Base-by-base conservation (phyloP, 139 green algal genomes). In the Trebouxia sp. region DNA sequence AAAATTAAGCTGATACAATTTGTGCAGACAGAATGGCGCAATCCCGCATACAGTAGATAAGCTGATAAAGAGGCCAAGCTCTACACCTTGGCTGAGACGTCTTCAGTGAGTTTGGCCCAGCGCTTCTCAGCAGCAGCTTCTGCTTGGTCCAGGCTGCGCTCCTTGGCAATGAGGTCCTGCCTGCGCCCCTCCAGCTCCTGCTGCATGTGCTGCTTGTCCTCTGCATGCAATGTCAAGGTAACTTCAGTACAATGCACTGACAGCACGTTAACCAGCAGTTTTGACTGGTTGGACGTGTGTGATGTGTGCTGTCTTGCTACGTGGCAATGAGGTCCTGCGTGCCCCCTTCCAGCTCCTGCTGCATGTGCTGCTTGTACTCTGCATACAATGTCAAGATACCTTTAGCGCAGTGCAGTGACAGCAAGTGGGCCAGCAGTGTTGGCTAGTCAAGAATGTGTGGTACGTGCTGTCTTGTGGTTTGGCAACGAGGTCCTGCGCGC, bases 401-500 rank as follows among this genome's bases (percentile, higher is more conserved):
- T 70, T 70, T 9, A 45, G 32, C 5, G 3, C 58, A 70, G 26
- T 37, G 6, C 26, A 45, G 26, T 41, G 58, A 1, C 58, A 41
- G 6, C 5, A 70, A 37, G n/a, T 22, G 2, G 15, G 37, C 4
- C 3, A 5, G n/a, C 22, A n/a, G 12, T 5, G 2, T 35, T 70
- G n/a, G n/a, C n/a, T n/a, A n/a, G n/a, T n/a, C n/a, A n/a, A n/a
- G n/a, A n/a, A n/a, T n/a, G n/a, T n/a, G n/a, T n/a, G n/a, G n/a
- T n/a, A n/a, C n/a, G n/a, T n/a, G n/a, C n/a, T n/a, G n/a, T n/a
- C n/a, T n/a, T n/a, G n/a, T 51, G 65, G 51, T n/a, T 45, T 55
- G 6, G 67, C 66, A 7, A 32, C 12, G 35, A 83, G n/a, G 42
- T 83, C 79, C 26, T 75, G 65, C 20, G 28, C 56, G 56, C 76